Evolutionary conservation across 805 yeast genomes (phyloP).

Genomic region (Kodamaea kaohsiungensis): DNA sequence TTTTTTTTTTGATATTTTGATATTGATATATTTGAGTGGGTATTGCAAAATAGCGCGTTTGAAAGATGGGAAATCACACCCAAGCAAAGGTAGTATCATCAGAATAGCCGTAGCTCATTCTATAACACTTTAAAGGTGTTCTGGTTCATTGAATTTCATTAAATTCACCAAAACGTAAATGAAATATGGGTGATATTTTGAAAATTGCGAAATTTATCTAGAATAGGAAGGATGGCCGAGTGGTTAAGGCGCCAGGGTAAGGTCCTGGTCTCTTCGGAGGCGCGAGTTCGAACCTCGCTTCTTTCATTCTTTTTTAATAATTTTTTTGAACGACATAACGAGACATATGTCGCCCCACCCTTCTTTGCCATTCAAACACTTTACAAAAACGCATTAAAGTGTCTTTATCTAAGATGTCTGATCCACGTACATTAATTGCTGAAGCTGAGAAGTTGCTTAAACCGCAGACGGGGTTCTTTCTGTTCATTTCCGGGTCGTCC

Average conservation of each 20-base stretch:
- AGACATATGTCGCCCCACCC: not conserved
- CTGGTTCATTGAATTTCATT: too few species aligned
- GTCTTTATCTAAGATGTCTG: constrained; percentile 30
- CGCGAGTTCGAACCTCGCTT: constrained; percentile 24
- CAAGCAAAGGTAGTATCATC: too few species aligned
- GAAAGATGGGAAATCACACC: not conserved
- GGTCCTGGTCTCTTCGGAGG: constrained; percentile 25
- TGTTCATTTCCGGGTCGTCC: constrained; percentile 62
- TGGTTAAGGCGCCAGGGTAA: constrained; percentile 25
- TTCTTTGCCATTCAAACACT: not conserved
- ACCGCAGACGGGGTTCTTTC: constrained; percentile 71
- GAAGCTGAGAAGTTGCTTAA: constrained; percentile 46
- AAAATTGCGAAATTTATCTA: too few species aligned
- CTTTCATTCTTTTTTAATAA: constrained; percentile 15
- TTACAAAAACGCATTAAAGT: not conserved
- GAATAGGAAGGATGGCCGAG: constrained; percentile 17
- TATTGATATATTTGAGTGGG: too few species aligned
- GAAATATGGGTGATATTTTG: too few species aligned
- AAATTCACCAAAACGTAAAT: too few species aligned
- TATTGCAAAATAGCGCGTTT: too few species aligned
- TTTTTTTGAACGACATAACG: not conserved
- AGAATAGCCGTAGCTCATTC: too few species aligned
- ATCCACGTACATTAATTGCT: constrained; percentile 46
- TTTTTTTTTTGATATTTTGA: not conserved
- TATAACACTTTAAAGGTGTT: too few species aligned